Evolutionary conservation across 2,329 filamentous ascomycete species (phyloP), one percentile per base, ranked within the genome.

Genomic region (Metarhizium rileyi): DNA sequence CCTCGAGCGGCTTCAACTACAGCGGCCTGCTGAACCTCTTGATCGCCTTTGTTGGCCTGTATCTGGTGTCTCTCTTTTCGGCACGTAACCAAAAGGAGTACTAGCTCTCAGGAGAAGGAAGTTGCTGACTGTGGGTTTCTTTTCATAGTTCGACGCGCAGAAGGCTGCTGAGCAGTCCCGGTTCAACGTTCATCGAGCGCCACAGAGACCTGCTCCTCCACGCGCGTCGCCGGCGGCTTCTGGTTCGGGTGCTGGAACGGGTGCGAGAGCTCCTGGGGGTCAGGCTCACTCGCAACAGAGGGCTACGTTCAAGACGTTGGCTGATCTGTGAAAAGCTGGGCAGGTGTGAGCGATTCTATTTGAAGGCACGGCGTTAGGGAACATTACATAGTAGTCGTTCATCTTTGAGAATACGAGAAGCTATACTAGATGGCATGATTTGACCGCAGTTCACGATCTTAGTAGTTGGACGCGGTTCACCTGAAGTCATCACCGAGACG

Each of bases 21-120:
- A 70, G 71, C 51, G 61, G 63, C 47, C 55, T 81, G 22, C 50
- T 81, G 46, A 73, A 76, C 57, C 61, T 69, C 0, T 56, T 83
- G 7, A 58, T 81, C 43, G 66, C 69, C 5, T 80, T 84, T 53
- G 67, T 83, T 43, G 81, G 79, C 14, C 64, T 85, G 4, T 85
- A 84, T 60, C 63, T 84, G 41, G 70, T 72, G 7, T 81, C 78
- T 4, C 64, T 85, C n/a, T 74, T 84, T 56, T 75, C 79, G 61
- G 78, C 75, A 69, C 50, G 76, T 71, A 47, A 30, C 43, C 28
- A 53, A 18, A 52, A 55, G 25, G 45, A 50, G 22, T 46, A 50
- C 20, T 45, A 22, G 47, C 20, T 46, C 12, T n/a, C 16, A 46
- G 18, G 7, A 5, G 22, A 42, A 22, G n/a, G 30, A 42, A 25